These are phyloP conservation scores for Pilasporangium apinafurcum DNA, from an alignment of 352 stramenopile species.

Conservation along the genomic window DNA sequence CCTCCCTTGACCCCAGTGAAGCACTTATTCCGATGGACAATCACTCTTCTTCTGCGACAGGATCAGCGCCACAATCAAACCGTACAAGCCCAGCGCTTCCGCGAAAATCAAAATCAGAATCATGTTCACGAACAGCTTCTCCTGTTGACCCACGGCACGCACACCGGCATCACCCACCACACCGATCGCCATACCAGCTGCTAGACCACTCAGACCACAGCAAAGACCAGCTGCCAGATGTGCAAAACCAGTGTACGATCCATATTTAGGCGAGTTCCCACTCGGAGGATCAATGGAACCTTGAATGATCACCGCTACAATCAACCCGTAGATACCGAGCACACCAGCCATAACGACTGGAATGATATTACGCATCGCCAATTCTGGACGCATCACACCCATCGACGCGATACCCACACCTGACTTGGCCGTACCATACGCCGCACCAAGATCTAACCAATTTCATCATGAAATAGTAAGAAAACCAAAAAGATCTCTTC, in stretches of 20 bases:
- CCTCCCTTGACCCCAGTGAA: no score
- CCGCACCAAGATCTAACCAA: conserved; percentile 89
- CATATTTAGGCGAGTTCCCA: conserved; percentile 75
- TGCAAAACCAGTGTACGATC: conserved; percentile 92
- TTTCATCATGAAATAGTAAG: background rate
- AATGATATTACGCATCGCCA: conserved; percentile 99
- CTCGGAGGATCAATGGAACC: conserved; percentile 84
- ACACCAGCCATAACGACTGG: conserved; percentile 98
- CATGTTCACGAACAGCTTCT: conserved; percentile 98
- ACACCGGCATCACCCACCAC: conserved; percentile 96
- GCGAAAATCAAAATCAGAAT: conserved; percentile 99
- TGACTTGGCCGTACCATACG: conserved; percentile 97
- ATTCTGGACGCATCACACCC: conserved; percentile 93
- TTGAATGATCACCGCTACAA: conserved; percentile 93
- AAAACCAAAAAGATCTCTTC: background rate
- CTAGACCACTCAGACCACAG: conserved; percentile 91
- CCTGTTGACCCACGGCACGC: conserved; percentile 95
- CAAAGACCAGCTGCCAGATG: conserved; percentile 93
- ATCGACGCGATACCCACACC: conserved; percentile 96
- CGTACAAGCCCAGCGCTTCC: conserved; percentile 96
- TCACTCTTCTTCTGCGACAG: conserved; percentile 76
- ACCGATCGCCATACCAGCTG: conserved; percentile 93
- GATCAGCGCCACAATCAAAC: conserved; percentile 94
- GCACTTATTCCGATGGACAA: conserved; percentile 30
- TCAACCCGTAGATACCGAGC: conserved; percentile 95